Percentiles rank a stretch among this genome's conserved stretches.
Conservation (phyloP, 306 rosid genomes). For the Vigna unguiculata region DNA sequence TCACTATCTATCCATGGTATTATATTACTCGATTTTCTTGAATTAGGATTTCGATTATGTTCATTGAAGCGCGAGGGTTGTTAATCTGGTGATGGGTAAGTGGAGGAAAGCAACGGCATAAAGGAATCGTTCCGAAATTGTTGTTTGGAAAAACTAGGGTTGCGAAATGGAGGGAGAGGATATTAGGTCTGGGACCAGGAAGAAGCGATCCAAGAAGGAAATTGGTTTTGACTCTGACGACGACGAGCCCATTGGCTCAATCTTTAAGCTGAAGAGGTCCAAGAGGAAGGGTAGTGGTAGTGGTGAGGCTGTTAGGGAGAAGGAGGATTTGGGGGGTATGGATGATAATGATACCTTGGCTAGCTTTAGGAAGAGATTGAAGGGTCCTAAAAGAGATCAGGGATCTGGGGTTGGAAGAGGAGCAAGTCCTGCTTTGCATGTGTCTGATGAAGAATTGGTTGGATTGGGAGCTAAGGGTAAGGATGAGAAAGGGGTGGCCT, state of each 20-base stretch:
- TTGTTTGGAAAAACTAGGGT: constrained; percentile 52
- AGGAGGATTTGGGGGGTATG: constrained; percentile 73
- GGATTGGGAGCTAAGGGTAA: constrained; percentile 37
- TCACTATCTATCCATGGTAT: constrained; percentile 33
- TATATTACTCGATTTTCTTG: constrained; percentile 8
- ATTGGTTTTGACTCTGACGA: constrained; percentile 70
- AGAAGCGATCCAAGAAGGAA: constrained; percentile 66
- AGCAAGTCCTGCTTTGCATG: constrained; percentile 44
- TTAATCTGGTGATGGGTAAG: constrained; percentile 48
- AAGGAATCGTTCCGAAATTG: constrained; percentile 43
- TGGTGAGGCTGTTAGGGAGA: constrained; percentile 47
- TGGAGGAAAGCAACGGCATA: constrained; percentile 60
- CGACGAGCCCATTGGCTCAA: constrained; percentile 82
- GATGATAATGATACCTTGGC: constrained; percentile 96
- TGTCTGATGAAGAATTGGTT: constrained; percentile 41
- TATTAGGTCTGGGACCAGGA: constrained; percentile 61
- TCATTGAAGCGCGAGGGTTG: constrained; percentile 47
- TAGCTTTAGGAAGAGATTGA: constrained; percentile 89
- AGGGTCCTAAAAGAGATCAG: constrained; percentile 80
- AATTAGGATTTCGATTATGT: constrained; percentile 43
- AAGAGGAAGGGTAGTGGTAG: constrained; percentile 66
- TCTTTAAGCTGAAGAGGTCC: constrained; percentile 73
- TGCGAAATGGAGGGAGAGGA: constrained; percentile 74
- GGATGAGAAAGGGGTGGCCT: constrained; percentile 34
- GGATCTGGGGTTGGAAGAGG: constrained; percentile 60